Conservation (phyloP, 306 rosid genomes). For the Pterocarpus macrocarpus region DNA sequence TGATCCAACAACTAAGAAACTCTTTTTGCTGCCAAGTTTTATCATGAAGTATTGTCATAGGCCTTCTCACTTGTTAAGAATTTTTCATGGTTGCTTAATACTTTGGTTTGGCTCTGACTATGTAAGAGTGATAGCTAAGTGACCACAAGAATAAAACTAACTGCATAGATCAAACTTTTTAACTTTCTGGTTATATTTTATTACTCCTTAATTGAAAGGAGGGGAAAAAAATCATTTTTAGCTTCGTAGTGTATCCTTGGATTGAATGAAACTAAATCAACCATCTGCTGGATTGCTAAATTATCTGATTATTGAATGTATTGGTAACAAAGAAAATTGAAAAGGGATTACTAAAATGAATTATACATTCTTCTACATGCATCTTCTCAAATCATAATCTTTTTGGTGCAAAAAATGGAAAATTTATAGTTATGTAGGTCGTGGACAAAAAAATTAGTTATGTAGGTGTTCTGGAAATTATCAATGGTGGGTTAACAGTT, state of each 20-base stretch:
- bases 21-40: neutral
- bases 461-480: neutral
- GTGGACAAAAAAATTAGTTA: neutral
- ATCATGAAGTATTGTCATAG: neutral
- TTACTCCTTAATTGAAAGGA: neutral
- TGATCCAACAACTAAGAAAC: neutral
- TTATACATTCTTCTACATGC: neutral
- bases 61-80: neutral
- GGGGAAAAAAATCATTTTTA: neutral
- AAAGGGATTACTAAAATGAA: neutral
- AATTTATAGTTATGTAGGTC: neutral
- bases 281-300: neutral
- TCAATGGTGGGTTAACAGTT: neutral
- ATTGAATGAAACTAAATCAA: slow-evolving; percentile 29
- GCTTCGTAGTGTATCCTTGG: neutral
- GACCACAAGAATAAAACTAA: slow-evolving; percentile 2
- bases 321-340: neutral
- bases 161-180: slow-evolving; percentile 1
- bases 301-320: neutral
- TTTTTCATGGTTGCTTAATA: slow-evolving; percentile 12
- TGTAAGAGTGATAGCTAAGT: slow-evolving; percentile 11
- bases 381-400: slow-evolving; percentile 15
- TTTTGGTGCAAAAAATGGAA: neutral
- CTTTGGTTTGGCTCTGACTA: neutral
- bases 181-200: neutral